Conservation (phyloP, 2,329 filamentous ascomycete species). For the Claviceps pazoutovae region DNA sequence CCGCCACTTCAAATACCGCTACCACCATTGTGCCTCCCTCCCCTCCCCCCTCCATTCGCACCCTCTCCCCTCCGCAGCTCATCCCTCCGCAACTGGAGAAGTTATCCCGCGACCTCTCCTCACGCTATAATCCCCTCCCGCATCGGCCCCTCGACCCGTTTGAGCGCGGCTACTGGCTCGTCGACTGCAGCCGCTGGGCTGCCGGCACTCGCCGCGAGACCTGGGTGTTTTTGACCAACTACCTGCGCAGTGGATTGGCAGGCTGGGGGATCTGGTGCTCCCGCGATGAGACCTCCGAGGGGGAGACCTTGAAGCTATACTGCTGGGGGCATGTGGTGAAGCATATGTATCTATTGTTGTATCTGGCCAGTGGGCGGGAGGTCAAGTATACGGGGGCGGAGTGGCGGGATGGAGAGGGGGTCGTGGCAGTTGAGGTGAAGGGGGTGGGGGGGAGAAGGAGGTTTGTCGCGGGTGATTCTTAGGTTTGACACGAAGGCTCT, state of each 20-base stretch:
- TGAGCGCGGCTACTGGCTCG: slow-evolving; percentile 67
- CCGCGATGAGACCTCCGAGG: slow-evolving; percentile 22
- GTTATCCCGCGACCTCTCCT: slow-evolving; percentile 33
- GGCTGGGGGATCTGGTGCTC: slow-evolving; percentile 56
- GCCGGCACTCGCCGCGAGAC: slow-evolving; percentile 31
- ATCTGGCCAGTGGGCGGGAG: slow-evolving; percentile 52
- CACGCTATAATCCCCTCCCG: slow-evolving; percentile 36
- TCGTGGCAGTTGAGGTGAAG: slow-evolving; percentile 30
- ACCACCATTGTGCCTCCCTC: slow-evolving; percentile 37
- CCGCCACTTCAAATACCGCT: neutral
- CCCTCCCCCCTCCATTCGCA: slow-evolving; percentile 33
- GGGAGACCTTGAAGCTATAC: slow-evolving; percentile 46
- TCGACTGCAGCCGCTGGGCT: slow-evolving; percentile 46
- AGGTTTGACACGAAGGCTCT: neutral
- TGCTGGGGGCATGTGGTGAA: slow-evolving; percentile 64
- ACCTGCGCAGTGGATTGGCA: slow-evolving; percentile 41
- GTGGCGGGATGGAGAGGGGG: slow-evolving; percentile 54
- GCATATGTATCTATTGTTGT: slow-evolving; percentile 63
- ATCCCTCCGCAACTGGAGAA: slow-evolving; percentile 42
- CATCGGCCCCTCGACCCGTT: slow-evolving; percentile 29
- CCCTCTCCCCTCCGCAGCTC: slow-evolving; percentile 34
- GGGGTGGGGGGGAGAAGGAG: neutral
- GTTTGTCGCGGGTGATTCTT: neutral
- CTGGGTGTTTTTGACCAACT: slow-evolving; percentile 49
- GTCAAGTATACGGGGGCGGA: slow-evolving; percentile 41